Conservation (phyloP, 1,284 basidiomycete species). For the Megacollybia platyphylla region DNA sequence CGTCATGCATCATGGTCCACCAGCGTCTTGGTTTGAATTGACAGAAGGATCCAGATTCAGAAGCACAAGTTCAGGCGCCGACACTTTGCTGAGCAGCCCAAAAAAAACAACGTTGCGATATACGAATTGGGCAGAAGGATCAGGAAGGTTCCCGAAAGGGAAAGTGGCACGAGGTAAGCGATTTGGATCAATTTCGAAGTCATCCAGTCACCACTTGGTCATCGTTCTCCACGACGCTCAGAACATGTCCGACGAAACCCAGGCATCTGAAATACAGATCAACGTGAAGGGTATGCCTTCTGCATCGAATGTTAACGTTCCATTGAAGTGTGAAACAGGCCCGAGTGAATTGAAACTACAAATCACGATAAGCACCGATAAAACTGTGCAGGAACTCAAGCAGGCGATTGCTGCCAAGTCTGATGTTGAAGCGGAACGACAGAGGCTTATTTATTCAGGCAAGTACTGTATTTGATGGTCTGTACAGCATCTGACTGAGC, state of each 20-base stretch:
- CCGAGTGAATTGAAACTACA: constrained; percentile 85
- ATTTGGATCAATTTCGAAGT: too few species aligned
- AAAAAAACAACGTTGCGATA: too few species aligned
- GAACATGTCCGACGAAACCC: constrained; percentile 36
- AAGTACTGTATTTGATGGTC: constrained; percentile 12
- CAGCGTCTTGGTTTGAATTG: too few species aligned
- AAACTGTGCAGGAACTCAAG: constrained; percentile 80
- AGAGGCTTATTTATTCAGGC: constrained; percentile 85
- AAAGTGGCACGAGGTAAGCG: too few species aligned
- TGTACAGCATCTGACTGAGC: background rate
- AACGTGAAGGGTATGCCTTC: constrained; percentile 53
- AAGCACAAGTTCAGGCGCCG: too few species aligned
- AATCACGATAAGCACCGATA: constrained; percentile 66
- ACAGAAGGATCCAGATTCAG: too few species aligned
- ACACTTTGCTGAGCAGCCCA: too few species aligned
- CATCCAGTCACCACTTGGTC: background rate
- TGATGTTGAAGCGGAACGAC: constrained; percentile 75
- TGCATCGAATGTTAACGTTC: background rate
- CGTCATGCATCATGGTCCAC: too few species aligned
- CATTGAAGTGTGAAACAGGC: constrained; percentile 28
- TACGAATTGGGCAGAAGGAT: too few species aligned
- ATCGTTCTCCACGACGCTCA: constrained; percentile 1
- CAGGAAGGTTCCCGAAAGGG: too few species aligned
- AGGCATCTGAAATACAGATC: constrained; percentile 51
- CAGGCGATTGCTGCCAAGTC: constrained; percentile 72